phyloP scores from a whole-genome alignment of 2,329 filamentous ascomycete species.

The Claviceps citrina region DNA sequence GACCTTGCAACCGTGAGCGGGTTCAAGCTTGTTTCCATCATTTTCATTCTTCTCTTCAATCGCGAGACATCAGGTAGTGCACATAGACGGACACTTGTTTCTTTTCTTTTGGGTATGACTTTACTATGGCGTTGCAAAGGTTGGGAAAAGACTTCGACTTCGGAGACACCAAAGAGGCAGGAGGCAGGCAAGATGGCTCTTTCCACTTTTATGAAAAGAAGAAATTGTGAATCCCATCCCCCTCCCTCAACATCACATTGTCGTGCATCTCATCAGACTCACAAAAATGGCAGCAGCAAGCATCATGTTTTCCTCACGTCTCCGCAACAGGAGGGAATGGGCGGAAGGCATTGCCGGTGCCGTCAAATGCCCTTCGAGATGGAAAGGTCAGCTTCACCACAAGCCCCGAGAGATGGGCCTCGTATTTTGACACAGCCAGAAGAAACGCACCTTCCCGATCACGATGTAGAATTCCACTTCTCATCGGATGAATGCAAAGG shows the following conservation, averaged over 20 bases:
- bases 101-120: not conserved
- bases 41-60: not conserved
- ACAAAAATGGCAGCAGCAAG: not conserved
- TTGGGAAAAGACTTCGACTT: not conserved
- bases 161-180: not conserved
- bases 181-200: constrained; percentile 1
- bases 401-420: not conserved
- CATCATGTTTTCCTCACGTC: constrained; percentile 23
- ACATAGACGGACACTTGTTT: not conserved
- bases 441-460: constrained; percentile 20
- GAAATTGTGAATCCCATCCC: not conserved
- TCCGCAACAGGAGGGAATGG: constrained; percentile 24
- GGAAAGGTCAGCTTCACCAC: constrained; percentile 13
- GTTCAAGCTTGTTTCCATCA: not conserved
- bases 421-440: constrained; percentile 19
- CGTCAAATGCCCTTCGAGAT: constrained; percentile 6
- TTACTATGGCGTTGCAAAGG: not conserved
- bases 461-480: constrained; percentile 31
- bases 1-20: constrained; percentile 13
- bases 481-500: not conserved
- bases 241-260: not conserved
- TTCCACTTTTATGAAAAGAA: not conserved
- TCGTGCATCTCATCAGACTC: too few species aligned
- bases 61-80: not conserved
- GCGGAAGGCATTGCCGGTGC: constrained; percentile 16